Conservation (phyloP, 768 basidiomycete species). For the Pleurotus tuoliensis region DNA sequence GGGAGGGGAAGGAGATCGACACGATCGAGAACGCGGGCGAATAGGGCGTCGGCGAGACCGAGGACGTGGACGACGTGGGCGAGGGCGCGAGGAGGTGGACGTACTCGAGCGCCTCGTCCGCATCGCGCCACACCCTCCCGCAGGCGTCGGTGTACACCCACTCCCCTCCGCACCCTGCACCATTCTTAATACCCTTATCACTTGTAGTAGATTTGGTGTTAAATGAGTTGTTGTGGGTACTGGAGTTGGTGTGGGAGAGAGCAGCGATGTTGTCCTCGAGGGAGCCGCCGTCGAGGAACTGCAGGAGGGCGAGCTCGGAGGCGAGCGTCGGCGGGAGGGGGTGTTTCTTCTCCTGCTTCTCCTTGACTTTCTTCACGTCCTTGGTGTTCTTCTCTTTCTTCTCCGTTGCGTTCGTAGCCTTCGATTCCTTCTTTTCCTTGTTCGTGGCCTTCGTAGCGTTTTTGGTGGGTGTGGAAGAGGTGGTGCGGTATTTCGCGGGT, state of each 20-base stretch:
- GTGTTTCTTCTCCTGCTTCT: neutral
- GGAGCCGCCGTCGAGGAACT: slow-evolving; percentile 62
- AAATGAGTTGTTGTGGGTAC: too few relatives aligned
- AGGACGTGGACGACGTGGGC: neutral
- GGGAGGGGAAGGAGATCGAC: too few relatives aligned
- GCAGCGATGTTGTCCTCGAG: slow-evolving; percentile 38
- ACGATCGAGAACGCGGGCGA: neutral
- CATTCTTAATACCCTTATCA: too few relatives aligned
- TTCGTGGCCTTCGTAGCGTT: too few relatives aligned
- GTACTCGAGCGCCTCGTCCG: slow-evolving; percentile 69
- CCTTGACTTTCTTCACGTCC: neutral
- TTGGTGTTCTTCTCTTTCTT: slow-evolving; percentile 43
- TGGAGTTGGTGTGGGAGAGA: too few relatives aligned
- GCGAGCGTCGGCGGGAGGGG: slow-evolving; percentile 49
- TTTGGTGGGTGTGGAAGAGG: slow-evolving; percentile 14
- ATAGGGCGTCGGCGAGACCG: neutral
- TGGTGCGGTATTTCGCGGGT: slow-evolving; percentile 8
- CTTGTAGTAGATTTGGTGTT: too few relatives aligned
- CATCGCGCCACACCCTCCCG: slow-evolving; percentile 69
- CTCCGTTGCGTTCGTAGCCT: slow-evolving; percentile 7
- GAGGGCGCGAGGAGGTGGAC: slow-evolving; percentile 44
- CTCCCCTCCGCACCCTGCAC: slow-evolving; percentile 34
- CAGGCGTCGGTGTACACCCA: slow-evolving; percentile 53
- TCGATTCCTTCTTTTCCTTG: too few relatives aligned
- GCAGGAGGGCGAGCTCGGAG: slow-evolving; percentile 66